These are phyloP conservation scores for Rostrohypoxylon terebratum DNA, from an alignment of 495 filamentous ascomycete genomes.

Conservation along the genomic window DNA sequence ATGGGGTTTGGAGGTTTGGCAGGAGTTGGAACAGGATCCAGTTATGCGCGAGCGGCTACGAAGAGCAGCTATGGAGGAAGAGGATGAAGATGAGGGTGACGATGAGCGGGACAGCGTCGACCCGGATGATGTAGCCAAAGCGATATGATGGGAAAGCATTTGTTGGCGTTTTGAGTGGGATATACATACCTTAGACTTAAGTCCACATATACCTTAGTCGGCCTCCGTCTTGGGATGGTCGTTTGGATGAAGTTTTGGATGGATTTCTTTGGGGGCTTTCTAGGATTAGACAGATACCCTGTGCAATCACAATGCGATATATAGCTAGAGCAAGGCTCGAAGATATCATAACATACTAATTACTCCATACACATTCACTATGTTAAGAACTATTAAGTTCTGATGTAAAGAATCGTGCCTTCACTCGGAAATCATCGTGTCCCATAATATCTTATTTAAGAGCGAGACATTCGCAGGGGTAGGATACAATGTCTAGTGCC, in stretches of 20 bases:
- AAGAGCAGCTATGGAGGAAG: constrained; percentile 31
- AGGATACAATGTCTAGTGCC: not conserved
- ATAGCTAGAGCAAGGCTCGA: constrained; percentile 2
- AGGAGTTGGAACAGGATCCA: constrained; percentile 58
- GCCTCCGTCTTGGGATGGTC: not conserved
- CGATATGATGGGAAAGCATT: constrained; percentile 29
- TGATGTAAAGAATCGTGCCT: not conserved
- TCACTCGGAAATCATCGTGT: not conserved
- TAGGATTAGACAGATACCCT: constrained; percentile 26
- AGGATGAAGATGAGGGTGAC: constrained; percentile 26
- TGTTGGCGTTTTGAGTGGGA: constrained; percentile 21
- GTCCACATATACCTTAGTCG: constrained; percentile 27
- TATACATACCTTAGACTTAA: constrained; percentile 10
- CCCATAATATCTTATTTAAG: not conserved
- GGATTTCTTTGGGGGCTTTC: constrained; percentile 19
- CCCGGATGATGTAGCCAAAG: constrained; percentile 27
- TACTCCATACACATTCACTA: not conserved
- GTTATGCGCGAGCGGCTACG: constrained; percentile 47
- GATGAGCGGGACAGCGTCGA: constrained; percentile 28
- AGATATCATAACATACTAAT: constrained; percentile 11
- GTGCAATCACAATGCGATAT: constrained; percentile 15
- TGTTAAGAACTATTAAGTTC: not conserved
- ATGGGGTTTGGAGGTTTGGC: constrained; percentile 61
- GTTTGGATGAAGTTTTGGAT: constrained; percentile 16
- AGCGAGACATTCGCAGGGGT: not conserved